These are phyloP conservation scores for Rhynchosporium secalis DNA, from an alignment of 2,329 filamentous ascomycete species.

Conservation along the genomic window DNA sequence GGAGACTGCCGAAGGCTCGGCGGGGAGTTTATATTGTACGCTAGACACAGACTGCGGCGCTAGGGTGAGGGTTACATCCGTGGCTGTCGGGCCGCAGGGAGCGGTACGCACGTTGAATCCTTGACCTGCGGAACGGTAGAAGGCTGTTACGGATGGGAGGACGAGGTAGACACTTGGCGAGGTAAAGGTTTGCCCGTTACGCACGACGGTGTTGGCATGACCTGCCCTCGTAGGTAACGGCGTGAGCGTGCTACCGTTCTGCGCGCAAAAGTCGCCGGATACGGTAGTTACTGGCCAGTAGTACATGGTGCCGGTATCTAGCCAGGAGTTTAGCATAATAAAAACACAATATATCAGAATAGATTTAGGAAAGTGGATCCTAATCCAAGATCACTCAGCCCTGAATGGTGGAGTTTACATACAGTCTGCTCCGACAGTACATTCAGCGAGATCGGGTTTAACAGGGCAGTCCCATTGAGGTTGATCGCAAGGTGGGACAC, in stretches of 20 bases:
- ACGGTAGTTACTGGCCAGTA: conserved; percentile 15
- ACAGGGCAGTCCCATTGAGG: background rate
- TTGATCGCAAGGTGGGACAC: background rate
- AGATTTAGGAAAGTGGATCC: no score
- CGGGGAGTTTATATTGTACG: background rate
- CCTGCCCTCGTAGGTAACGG: background rate
- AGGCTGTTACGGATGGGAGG: background rate
- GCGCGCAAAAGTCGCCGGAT: conserved; percentile 17
- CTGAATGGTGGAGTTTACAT: no score
- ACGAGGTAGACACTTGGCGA: conserved; percentile 9
- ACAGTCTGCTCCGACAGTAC: conserved; percentile 5
- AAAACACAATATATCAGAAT: no score
- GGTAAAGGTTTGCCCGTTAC: conserved; percentile 7
- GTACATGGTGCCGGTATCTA: conserved; percentile 10
- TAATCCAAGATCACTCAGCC: no score
- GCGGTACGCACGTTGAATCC: background rate
- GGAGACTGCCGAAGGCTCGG: background rate
- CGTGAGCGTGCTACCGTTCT: conserved; percentile 14
- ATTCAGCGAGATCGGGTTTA: conserved; percentile 3
- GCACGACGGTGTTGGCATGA: conserved; percentile 5
- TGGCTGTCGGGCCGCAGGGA: background rate
- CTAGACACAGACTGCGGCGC: background rate
- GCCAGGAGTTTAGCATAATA: no score
- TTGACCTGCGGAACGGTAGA: background rate
- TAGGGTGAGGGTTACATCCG: background rate